These are phyloP conservation scores for Santalum album DNA, from an alignment of 164 flowering plant species.

Conservation along the genomic window DNA sequence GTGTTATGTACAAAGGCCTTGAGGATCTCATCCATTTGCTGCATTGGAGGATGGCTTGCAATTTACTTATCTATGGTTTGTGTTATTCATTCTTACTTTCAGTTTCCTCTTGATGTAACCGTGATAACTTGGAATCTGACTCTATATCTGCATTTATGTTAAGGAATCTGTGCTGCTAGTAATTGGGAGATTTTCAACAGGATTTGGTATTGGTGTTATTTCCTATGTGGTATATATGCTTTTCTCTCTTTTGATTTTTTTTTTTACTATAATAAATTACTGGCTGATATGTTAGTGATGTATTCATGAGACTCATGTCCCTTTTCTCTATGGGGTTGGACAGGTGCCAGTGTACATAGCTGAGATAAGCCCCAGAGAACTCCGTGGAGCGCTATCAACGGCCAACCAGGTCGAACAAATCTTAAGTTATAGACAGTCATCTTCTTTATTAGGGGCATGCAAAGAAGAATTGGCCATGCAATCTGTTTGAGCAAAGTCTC, in stretches of 20 bases:
- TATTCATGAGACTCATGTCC: not conserved
- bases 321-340: not conserved
- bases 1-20: not conserved
- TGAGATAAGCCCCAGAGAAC: not conserved
- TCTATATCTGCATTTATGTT: not conserved
- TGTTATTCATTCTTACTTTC: not conserved
- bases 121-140: not conserved
- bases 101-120: too few species aligned
- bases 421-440: not conserved
- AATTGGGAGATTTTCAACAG: not conserved
- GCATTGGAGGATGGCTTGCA: not conserved
- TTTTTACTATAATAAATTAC: not conserved
- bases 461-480: too few species aligned
- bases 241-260: not conserved
- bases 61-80: not conserved
- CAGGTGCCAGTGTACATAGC: not conserved
- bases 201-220: not conserved
- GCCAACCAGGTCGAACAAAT: not conserved
- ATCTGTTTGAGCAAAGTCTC: too few species aligned
- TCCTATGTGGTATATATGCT: not conserved
- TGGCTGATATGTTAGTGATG: not conserved
- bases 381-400: not conserved
- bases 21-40: not conserved
- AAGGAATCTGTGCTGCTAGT: not conserved
- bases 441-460: too few species aligned